These are phyloP conservation scores for Lichenothelia convexa DNA, from an alignment of 495 filamentous ascomycete species.

Conservation along the genomic window DNA sequence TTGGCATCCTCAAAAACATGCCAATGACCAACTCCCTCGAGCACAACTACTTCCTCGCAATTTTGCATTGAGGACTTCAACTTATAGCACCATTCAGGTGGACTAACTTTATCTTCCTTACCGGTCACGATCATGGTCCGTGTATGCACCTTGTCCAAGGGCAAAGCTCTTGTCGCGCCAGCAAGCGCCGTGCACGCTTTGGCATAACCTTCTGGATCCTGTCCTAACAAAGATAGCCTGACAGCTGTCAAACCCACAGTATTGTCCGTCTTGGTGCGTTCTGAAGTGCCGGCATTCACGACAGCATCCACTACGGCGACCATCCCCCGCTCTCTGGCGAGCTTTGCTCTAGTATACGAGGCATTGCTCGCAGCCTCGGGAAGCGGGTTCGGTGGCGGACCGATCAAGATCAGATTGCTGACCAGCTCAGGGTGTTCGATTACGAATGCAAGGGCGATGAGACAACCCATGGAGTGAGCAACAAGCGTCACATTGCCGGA, in stretches of 20 bases:
- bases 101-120: slow-evolving; percentile 25
- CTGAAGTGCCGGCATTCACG: slow-evolving; percentile 26
- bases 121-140: slow-evolving; percentile 24
- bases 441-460: slow-evolving; percentile 26
- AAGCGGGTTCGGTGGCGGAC: slow-evolving; percentile 23
- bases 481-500: slow-evolving; percentile 17
- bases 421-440: slow-evolving; percentile 22
- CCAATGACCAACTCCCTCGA: slow-evolving; percentile 28
- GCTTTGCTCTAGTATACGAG: slow-evolving; percentile 24
- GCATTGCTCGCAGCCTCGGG: slow-evolving; percentile 26
- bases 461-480: slow-evolving; percentile 29
- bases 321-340: slow-evolving; percentile 28
- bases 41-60: slow-evolving; percentile 10
- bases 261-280: slow-evolving; percentile 21
- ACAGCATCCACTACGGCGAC: slow-evolving; percentile 23
- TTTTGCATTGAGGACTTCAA: slow-evolving; percentile 12
- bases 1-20: slow-evolving; percentile 24
- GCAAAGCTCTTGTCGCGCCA: slow-evolving; percentile 15
- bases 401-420: slow-evolving; percentile 25
- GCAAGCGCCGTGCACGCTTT: slow-evolving; percentile 35
- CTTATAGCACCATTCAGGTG: slow-evolving; percentile 13
- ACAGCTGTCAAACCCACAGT: slow-evolving; percentile 23
- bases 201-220: slow-evolving; percentile 35
- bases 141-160: slow-evolving; percentile 12
- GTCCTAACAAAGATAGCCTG: slow-evolving; percentile 24